Conservation (phyloP, 768 basidiomycete species). For the Tremella yokohamensis region DNA sequence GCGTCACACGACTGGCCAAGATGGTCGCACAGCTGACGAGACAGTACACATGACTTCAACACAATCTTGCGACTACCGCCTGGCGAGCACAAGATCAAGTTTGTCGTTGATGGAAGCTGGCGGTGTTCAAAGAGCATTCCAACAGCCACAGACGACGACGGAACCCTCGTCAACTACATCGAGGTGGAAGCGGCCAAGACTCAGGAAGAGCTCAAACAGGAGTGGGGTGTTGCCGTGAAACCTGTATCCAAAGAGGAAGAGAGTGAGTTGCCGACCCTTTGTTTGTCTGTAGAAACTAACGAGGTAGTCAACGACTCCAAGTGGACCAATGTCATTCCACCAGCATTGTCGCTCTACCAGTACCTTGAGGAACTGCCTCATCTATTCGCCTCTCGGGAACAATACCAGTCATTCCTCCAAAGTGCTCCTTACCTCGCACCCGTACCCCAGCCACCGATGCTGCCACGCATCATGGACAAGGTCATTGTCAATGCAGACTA, state of each 20-base stretch:
- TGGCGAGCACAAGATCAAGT: constrained; percentile 90
- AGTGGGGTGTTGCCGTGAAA: constrained; percentile 43
- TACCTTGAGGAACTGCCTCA: constrained; percentile 68
- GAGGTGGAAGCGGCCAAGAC: constrained; percentile 57
- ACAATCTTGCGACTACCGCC: constrained; percentile 63
- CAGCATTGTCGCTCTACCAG: constrained; percentile 72
- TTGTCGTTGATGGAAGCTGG: constrained; percentile 88
- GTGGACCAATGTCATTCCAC: constrained; percentile 80
- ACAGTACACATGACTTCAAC: constrained; percentile 49
- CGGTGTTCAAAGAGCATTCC: constrained; percentile 61
- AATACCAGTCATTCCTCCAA: constrained; percentile 39
- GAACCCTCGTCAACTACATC: constrained; percentile 90
- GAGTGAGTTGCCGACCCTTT: constrained; percentile 26
- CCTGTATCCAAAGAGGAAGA: constrained; percentile 32
- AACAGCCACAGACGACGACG: constrained; percentile 84
- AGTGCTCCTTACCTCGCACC: constrained; percentile 62
- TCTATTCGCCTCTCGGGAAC: constrained; percentile 36
- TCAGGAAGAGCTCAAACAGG: constrained; percentile 39
- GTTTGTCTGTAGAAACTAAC: too few species aligned
- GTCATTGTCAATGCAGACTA: constrained; percentile 71
- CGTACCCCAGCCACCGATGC: constrained; percentile 78
- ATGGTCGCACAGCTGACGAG: constrained; percentile 5
- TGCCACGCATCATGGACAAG: constrained; percentile 89
- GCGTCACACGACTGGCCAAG: too few species aligned
- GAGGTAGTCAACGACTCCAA: constrained; percentile 49